Evolutionary conservation across 257 asterid species (phyloP), one percentile per base, ranked within the genome.

Genomic region (Salvia hispanica): DNA sequence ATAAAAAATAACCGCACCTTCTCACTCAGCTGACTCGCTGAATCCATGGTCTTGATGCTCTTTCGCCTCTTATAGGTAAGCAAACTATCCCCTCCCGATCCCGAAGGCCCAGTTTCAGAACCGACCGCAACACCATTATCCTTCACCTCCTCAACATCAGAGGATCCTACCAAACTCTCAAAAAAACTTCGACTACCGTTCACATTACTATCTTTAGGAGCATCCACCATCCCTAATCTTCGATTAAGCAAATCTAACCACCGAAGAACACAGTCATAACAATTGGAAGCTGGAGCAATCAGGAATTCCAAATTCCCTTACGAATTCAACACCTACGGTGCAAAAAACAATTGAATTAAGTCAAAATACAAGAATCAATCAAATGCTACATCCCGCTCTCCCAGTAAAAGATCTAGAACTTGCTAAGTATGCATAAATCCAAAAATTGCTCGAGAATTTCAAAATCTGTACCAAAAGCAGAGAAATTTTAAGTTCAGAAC

Each of bases 51-150:
- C 51, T 65, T 79, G 62, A 45, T 69, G 60, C 50, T 75, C 81
- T 52, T 91, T 69, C 95, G 88, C 84, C 97, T 83, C 86, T 85
- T 84, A 78, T 91, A 88, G 34, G 93, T 88, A 64, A 76, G 76
- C 69, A 89, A 66, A 74, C 74, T 73, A 33, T 74, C 67, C 3
- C 76, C 70, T 39, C 79, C 71, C 36, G 76, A 75, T 56, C 78
- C 80, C 4, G 72, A 58, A 14, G 72, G 58, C 70, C 81, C 74
- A 34, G 74, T 72, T 77, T 58, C 82, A 40, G 40, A 48, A 8
- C 59, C 75, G 42, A 21, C n/a, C 10, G 64, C 77, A 51, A 45
- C 25, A 12, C 84, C 90, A 77, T 76, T 86, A 31, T 42, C 74
- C 46, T 75, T 70, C 46, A 45, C 73, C 13, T 18, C 72, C 74